Base-by-base conservation (phyloP, 306 rosid genomes). In the Pterocarpus macrocarpus region DNA sequence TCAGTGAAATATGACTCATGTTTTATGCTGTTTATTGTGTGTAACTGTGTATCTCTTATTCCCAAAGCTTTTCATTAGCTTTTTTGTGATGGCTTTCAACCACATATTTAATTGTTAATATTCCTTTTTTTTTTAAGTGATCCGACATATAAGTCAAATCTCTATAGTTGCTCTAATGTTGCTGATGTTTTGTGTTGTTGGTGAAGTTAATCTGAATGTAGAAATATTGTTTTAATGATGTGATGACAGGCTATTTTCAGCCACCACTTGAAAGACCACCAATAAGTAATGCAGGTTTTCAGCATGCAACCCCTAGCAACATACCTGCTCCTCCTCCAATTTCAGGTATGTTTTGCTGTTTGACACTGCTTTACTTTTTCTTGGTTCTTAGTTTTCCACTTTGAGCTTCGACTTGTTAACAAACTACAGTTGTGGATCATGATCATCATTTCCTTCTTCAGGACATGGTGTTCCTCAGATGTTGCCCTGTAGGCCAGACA, bases 191-290 rank as follows among this genome's bases (percentile, higher is more conserved):
- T 53, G 59, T 50, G 45, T 17, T 74, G 7, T 58, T 64, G 67
- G 53, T 9, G 8, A 36, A 63, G 55, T 69, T 16, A 62, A 36
- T 76, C 43, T 10, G 17, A 75, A 35, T 81, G 64, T 73, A 57
- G 34, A 16, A 35, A 68, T 61, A 17, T 59, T 63, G 13, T 71
- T 68, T 64, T 61, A 11, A 73, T 79, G 52, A 22, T 22, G 43
- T 80, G 72, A 32, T 90, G 79, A 82, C 28, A 96, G 99, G 94
- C 78, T 88, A 87, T 86, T 96, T 86, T 84, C 91, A 85, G 41
- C 96, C 94, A 71, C 87, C 93, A 39, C 67, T 83, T 83, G 99
- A 95, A 79, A 90, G 99, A 82, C 97, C 96, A 8, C 91, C 90
- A 30, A 61, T 89, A 80, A 92, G 82, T 87, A 92, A 81, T 80